Percentiles rank a stretch among this genome's conserved stretches.
Conservation (phyloP, 78 protist genomes). For the Dictyostelium firmibasis region DNA sequence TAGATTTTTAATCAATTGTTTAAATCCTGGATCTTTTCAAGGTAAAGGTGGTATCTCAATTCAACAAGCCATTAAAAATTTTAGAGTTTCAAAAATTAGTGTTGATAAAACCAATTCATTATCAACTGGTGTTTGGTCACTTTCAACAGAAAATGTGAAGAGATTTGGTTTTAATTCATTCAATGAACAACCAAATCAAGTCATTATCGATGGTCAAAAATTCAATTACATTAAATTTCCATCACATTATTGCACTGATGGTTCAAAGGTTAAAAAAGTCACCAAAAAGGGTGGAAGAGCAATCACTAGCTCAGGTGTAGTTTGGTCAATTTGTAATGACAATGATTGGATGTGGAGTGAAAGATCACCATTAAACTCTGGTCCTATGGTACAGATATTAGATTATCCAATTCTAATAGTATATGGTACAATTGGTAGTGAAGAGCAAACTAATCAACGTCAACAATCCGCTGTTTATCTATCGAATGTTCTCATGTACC, state of each 20-base stretch:
- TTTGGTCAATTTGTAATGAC: constrained; percentile 34
- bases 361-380: constrained; percentile 13
- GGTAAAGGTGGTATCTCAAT: constrained; percentile 47
- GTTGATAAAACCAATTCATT: background rate
- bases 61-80: background rate
- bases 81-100: constrained; percentile 3
- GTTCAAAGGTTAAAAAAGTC: background rate
- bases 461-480: constrained; percentile 9
- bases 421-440: constrained; percentile 40
- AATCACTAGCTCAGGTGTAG: background rate
- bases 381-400: constrained; percentile 32
- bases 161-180: constrained; percentile 42
- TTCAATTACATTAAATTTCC: background rate
- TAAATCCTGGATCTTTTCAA: constrained; percentile 36
- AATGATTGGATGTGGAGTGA: constrained; percentile 8
- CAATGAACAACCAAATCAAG: background rate
- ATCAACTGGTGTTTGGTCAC: background rate
- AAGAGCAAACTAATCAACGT: background rate
- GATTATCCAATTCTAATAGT: constrained; percentile 28
- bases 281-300: background rate
- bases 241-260: background rate
- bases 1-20: constrained; percentile 5
- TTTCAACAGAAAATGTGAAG: constrained; percentile 8
- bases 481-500: constrained; percentile 26
- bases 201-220: constrained; percentile 31